These are phyloP conservation scores for Pisolithus orientalis DNA, from an alignment of 768 basidiomycete species.

Conservation along the genomic window DNA sequence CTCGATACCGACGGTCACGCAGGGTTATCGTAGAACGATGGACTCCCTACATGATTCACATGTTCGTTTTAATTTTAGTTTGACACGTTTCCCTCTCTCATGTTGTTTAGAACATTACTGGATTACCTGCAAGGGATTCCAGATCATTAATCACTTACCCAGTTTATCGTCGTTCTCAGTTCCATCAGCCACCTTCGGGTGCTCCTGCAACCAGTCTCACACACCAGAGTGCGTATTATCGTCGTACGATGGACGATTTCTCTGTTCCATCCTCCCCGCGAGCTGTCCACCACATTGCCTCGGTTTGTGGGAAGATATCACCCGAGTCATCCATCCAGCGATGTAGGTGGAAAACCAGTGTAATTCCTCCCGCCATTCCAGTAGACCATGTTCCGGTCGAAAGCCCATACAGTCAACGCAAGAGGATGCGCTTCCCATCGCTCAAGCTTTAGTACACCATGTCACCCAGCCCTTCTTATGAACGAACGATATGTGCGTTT, in stretches of 20 bases:
- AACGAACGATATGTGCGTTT: too few relatives aligned
- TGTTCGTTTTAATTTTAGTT: conserved; percentile 4
- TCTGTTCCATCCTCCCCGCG: conserved; percentile 15
- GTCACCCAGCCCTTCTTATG: too few relatives aligned
- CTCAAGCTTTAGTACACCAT: conserved; percentile 18
- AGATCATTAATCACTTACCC: conserved; percentile 26
- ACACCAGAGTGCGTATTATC: conserved; percentile 5
- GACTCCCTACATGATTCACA: conserved; percentile 25
- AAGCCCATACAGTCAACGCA: conserved; percentile 17
- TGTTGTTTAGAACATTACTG: conserved; percentile 18
- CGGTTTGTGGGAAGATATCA: conserved; percentile 12
- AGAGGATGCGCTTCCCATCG: conserved; percentile 26
- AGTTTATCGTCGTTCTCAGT: conserved; percentile 19
- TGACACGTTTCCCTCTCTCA: background rate
- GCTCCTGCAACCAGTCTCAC: background rate
- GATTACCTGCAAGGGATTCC: conserved; percentile 27
- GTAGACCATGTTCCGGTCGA: conserved; percentile 16
- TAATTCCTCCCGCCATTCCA: conserved; percentile 10
- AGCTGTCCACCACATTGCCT: conserved; percentile 8
- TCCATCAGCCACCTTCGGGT: background rate
- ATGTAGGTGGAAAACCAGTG: conserved; percentile 19
- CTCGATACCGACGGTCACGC: too few relatives aligned
- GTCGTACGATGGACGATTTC: conserved; percentile 7
- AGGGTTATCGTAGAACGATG: background rate
- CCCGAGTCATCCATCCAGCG: conserved; percentile 24